These are phyloP conservation scores for Botrytis deweyae DNA, from an alignment of 2,329 filamentous ascomycete species.

Conservation along the genomic window DNA sequence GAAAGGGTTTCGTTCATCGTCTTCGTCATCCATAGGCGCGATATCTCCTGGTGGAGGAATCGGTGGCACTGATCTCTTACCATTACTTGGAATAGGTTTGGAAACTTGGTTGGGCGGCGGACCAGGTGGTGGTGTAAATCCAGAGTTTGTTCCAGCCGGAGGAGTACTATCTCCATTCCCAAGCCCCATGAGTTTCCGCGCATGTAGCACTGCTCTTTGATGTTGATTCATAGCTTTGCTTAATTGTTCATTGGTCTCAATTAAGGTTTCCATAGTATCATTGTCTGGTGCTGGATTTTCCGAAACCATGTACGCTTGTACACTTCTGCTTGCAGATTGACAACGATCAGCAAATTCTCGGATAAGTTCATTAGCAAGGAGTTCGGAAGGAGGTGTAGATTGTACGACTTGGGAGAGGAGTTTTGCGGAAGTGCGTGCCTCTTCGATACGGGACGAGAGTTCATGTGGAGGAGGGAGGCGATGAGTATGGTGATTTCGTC, in stretches of 20 bases:
- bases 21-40: constrained; percentile 32
- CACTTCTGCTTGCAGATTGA: constrained; percentile 72
- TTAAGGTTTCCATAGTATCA: constrained; percentile 87
- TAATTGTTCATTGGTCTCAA: constrained; percentile 91
- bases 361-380: constrained; percentile 82
- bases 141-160: constrained; percentile 28
- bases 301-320: constrained; percentile 82
- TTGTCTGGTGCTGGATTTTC: constrained; percentile 83
- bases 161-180: constrained; percentile 33
- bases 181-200: constrained; percentile 54
- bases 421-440: constrained; percentile 86
- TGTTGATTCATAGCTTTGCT: constrained; percentile 80
- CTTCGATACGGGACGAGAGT: constrained; percentile 79
- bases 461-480: constrained; percentile 68
- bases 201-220: constrained; percentile 72
- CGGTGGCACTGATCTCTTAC: constrained; percentile 26
- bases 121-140: constrained; percentile 29
- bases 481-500: constrained; percentile 50
- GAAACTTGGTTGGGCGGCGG: constrained; percentile 25
- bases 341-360: constrained; percentile 90
- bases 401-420: constrained; percentile 89
- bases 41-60: constrained; percentile 36
- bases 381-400: constrained; percentile 73
- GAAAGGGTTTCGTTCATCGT: constrained; percentile 36
- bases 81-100: not conserved